Conservation (phyloP, 1,284 basidiomycete genomes). For the Puccinia triticina region DNA sequence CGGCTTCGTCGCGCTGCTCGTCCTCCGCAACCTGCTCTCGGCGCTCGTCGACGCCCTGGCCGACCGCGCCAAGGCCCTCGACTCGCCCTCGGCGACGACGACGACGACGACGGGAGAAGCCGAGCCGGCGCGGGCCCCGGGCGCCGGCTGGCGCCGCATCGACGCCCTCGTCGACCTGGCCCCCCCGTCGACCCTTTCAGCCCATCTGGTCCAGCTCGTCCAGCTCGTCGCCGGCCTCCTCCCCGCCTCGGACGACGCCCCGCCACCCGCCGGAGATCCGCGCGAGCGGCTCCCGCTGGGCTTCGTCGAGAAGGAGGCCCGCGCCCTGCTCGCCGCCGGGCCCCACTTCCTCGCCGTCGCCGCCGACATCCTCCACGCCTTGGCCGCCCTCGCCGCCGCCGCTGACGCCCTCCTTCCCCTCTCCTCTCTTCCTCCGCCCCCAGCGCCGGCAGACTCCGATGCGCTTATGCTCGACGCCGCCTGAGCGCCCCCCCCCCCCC, state of each 20-base stretch:
- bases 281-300: not conserved
- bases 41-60: slow-evolving; percentile 10
- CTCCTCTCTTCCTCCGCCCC: too few species aligned
- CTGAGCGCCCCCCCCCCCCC: too few species aligned
- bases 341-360: not conserved
- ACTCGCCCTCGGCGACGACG: too few species aligned
- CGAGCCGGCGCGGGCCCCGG: too few species aligned
- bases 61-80: not conserved
- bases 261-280: not conserved
- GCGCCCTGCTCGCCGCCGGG: not conserved
- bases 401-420: not conserved
- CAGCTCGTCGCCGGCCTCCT: too few species aligned
- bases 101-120: too few species aligned
- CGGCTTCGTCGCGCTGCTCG: slow-evolving; percentile 36
- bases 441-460: too few species aligned
- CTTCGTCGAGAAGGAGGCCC: slow-evolving; percentile 1
- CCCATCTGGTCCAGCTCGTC: not conserved
- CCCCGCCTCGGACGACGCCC: not conserved
- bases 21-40: slow-evolving; percentile 31
- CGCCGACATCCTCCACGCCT: not conserved
- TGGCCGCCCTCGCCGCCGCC: too few species aligned
- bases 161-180: too few species aligned
- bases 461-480: too few species aligned
- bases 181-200: not conserved
- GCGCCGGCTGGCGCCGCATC: too few species aligned